phyloP scores from a whole-genome alignment of 1,139 yeast genomes.

The Wickerhamiella infanticola region DNA sequence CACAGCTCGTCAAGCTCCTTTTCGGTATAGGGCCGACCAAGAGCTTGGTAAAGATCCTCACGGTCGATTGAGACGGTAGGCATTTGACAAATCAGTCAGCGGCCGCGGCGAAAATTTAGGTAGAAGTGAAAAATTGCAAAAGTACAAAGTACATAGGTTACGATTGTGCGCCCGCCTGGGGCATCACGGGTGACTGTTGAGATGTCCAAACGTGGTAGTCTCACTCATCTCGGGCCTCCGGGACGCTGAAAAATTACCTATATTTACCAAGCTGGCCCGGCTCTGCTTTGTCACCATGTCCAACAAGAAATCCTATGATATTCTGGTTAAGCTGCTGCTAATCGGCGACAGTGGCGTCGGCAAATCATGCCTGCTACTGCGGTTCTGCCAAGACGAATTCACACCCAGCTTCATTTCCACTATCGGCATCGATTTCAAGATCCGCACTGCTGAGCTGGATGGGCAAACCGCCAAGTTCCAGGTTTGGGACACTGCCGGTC shows the following conservation, averaged over 20 bases:
- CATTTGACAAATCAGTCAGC: slow-evolving; percentile 31
- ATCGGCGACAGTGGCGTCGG: slow-evolving; percentile 98
- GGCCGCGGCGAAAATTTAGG: not conserved
- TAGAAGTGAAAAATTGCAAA: not conserved
- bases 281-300: slow-evolving; percentile 4
- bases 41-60: slow-evolving; percentile 68
- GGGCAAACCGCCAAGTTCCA: slow-evolving; percentile 88
- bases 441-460: slow-evolving; percentile 86
- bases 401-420: slow-evolving; percentile 94
- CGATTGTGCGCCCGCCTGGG: not conserved
- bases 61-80: slow-evolving; percentile 95
- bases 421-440: slow-evolving; percentile 94
- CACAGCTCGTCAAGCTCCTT: slow-evolving; percentile 94
- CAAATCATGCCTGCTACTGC: slow-evolving; percentile 79
- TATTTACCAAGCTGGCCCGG: not conserved
- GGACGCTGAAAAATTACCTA: too few species aligned
- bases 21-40: slow-evolving; percentile 66
- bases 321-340: slow-evolving; percentile 81
- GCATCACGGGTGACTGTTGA: too few species aligned
- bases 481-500: slow-evolving; percentile 99
- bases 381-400: slow-evolving; percentile 94
- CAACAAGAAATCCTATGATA: slow-evolving; percentile 44
- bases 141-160: not conserved
- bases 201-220: too few species aligned
- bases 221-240: too few species aligned